Conservation (phyloP, 768 basidiomycete species). For the Punctularia strigosozonata region DNA sequence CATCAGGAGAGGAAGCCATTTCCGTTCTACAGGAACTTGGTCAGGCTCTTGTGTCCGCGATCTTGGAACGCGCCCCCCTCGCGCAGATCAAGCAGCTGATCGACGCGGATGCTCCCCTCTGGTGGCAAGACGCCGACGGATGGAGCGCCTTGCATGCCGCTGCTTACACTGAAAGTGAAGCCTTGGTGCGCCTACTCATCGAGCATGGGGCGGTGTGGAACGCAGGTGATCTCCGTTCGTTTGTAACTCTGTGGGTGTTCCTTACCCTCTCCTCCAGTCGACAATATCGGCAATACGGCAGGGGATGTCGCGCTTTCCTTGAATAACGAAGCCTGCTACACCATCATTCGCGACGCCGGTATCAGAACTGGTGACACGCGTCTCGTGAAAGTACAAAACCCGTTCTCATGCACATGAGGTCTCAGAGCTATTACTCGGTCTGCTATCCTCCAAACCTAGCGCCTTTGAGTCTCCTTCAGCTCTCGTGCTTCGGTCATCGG, state of each 20-base stretch:
- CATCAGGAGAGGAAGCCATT: too few relatives aligned
- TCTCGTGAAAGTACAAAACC: too few relatives aligned
- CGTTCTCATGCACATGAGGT: too few relatives aligned
- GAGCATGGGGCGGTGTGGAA: slow-evolving; percentile 90
- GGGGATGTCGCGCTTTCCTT: slow-evolving; percentile 84
- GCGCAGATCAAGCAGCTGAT: slow-evolving; percentile 37
- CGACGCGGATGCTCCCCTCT: slow-evolving; percentile 64
- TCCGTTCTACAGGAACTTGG: too few relatives aligned
- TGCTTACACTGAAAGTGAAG: slow-evolving; percentile 54
- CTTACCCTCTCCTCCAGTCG: slow-evolving; percentile 33
- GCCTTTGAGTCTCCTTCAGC: slow-evolving; percentile 16
- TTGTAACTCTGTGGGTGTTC: not conserved
- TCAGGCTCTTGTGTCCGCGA: slow-evolving; percentile 43
- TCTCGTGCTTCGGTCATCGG: slow-evolving; percentile 34
- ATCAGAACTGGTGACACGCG: slow-evolving; percentile 77
- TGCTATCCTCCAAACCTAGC: slow-evolving; percentile 38
- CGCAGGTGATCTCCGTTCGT: slow-evolving; percentile 36
- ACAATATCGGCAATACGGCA: slow-evolving; percentile 70
- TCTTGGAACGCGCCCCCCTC: slow-evolving; percentile 36
- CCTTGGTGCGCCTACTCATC: slow-evolving; percentile 57
- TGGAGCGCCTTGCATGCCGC: slow-evolving; percentile 83
- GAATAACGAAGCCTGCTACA: slow-evolving; percentile 68
- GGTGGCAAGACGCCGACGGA: slow-evolving; percentile 85
- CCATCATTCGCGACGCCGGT: slow-evolving; percentile 80
- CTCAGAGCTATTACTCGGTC: slow-evolving; percentile 58